phyloP scores from a whole-genome alignment of 352 stramenopile genomes.

The Pythium apleroticum region DNA sequence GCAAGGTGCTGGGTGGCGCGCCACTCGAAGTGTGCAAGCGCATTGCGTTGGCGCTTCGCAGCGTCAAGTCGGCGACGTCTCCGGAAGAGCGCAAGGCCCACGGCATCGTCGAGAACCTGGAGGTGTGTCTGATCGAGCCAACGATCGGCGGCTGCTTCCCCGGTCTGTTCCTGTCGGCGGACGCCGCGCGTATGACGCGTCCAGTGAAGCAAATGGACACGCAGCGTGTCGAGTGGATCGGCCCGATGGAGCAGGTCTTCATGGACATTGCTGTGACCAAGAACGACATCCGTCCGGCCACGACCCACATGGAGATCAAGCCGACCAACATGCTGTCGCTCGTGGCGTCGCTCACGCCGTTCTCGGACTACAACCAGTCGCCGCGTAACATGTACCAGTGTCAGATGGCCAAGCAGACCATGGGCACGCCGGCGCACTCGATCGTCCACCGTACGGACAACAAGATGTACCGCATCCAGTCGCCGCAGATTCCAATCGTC shows the following conservation, averaged over 20 bases:
- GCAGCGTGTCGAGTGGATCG: conserved; percentile 95
- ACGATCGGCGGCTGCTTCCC: conserved; percentile 94
- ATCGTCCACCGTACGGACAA: conserved; percentile 97
- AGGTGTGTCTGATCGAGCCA: conserved; percentile 81
- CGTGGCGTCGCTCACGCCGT: conserved; percentile 98
- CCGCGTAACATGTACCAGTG: conserved; percentile 99
- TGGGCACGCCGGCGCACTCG: conserved; percentile 98
- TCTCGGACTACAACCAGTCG: conserved; percentile 99
- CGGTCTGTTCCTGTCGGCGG: conserved; percentile 97
- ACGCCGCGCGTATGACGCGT: conserved; percentile 93
- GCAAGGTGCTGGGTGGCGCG: conserved; percentile 93
- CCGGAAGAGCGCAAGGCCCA: conserved; percentile 48
- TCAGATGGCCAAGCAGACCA: conserved; percentile 99
- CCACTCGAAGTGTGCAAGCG: conserved; percentile 82
- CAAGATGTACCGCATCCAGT: conserved; percentile 99
- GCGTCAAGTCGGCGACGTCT: conserved; percentile 65
- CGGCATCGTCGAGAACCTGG: conserved; percentile 75
- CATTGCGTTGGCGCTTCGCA: conserved; percentile 72
- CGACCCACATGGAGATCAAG: conserved; percentile 98
- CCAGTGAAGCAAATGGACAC: conserved; percentile 91
- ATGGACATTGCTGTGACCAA: conserved; percentile 97
- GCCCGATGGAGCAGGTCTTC: conserved; percentile 97
- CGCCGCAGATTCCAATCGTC: conserved; percentile 97
- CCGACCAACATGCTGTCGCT: conserved; percentile 99
- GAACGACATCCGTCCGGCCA: conserved; percentile 94